Evolutionary conservation across 208 protist genomes (phyloP).

Genomic region (Acanthamoeba sp.): DNA sequence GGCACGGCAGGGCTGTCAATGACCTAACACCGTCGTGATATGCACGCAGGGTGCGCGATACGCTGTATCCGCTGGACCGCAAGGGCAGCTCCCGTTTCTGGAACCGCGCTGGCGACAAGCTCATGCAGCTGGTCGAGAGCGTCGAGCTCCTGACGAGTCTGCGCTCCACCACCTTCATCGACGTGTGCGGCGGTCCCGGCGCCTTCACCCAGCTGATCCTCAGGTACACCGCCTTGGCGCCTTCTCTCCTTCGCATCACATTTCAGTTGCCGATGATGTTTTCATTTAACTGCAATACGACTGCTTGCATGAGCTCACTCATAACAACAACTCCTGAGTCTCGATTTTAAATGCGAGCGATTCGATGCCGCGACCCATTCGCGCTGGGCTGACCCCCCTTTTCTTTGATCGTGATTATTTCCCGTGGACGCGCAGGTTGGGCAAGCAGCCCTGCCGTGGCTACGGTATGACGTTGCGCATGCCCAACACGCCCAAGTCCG

Average conservation of each 20-base stretch:
- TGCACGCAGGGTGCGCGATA: constrained; percentile 33
- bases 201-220: constrained; percentile 93
- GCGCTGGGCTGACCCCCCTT: too few species aligned
- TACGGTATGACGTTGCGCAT: constrained; percentile 92
- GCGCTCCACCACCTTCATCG: constrained; percentile 87
- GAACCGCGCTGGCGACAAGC: constrained; percentile 94
- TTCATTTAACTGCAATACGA: constrained; percentile 24
- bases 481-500: constrained; percentile 81
- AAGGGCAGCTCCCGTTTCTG: constrained; percentile 83
- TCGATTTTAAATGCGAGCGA: not conserved
- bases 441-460: constrained; percentile 78
- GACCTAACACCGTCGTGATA: not conserved
- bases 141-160: constrained; percentile 3
- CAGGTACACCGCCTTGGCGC: not conserved
- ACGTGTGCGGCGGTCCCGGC: constrained; percentile 94
- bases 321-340: not conserved
- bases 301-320: constrained; percentile 29
- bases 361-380: too few species aligned
- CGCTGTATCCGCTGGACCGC: constrained; percentile 47
- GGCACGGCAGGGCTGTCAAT: not conserved
- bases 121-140: constrained; percentile 86
- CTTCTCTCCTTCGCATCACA: not conserved
- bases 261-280: not conserved
- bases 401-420: too few species aligned
- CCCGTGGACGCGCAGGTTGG: not conserved